These are phyloP conservation scores for Lophiotrema nucula DNA, from an alignment of 495 filamentous ascomycete species.

Conservation along the genomic window DNA sequence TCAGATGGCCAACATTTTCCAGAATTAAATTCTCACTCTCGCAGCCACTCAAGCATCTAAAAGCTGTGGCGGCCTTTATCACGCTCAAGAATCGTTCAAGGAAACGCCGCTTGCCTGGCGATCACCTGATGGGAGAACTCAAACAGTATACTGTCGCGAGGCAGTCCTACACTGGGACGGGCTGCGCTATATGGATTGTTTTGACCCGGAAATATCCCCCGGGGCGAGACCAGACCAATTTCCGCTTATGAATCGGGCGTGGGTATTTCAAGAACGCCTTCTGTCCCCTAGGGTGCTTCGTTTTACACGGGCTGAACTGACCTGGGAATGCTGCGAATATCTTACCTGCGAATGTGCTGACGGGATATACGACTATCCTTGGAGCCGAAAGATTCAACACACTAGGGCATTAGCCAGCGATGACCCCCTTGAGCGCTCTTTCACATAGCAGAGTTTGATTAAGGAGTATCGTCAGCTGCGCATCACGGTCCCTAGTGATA, in stretches of 20 bases:
- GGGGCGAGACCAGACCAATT: no score
- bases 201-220: no score
- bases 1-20: slow-evolving; percentile 3
- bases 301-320: neutral
- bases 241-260: neutral
- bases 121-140: neutral
- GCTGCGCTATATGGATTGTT: no score
- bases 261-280: neutral
- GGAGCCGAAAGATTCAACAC: neutral
- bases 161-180: neutral
- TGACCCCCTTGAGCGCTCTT: neutral
- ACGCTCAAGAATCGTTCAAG: neutral
- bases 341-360: neutral
- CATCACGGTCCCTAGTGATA: neutral
- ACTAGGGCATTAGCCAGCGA: neutral
- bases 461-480: neutral
- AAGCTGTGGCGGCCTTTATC: neutral
- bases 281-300: neutral
- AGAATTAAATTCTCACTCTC: neutral
- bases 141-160: neutral
- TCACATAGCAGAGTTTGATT: neutral
- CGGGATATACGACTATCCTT: neutral
- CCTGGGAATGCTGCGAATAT: neutral
- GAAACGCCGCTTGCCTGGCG: neutral
- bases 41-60: neutral